Percentiles rank a stretch among this genome's conserved stretches.
Conservation (phyloP, 768 basidiomycete species). For the Naganishia friedmannii region DNA sequence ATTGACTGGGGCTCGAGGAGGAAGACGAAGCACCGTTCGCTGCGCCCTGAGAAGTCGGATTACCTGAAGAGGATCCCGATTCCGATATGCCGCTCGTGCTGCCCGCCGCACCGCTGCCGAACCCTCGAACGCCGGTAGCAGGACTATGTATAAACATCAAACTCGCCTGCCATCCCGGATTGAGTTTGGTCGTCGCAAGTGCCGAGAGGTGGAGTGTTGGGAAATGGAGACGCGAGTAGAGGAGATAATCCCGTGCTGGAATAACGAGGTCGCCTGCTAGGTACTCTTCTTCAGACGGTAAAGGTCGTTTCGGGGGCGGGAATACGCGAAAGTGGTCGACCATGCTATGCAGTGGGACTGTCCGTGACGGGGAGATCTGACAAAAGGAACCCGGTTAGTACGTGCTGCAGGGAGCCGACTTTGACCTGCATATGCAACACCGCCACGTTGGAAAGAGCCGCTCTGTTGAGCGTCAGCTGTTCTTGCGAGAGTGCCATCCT, state of each 20-base stretch:
- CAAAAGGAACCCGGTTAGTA: neutral
- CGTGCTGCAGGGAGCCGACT: neutral
- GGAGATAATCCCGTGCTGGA: slow-evolving; percentile 69
- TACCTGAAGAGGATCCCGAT: slow-evolving; percentile 31
- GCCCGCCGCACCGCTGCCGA: neutral
- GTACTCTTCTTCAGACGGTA: slow-evolving; percentile 75
- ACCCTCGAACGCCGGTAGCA: slow-evolving; percentile 55
- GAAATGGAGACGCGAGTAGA: slow-evolving; percentile 87
- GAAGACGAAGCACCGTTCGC: slow-evolving; percentile 53
- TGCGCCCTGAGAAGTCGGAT: slow-evolving; percentile 48
- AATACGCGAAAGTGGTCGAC: slow-evolving; percentile 82
- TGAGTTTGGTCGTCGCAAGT: slow-evolving; percentile 75
- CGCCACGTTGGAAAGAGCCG: too few species aligned
- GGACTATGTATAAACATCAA: slow-evolving; percentile 60
- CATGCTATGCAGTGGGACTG: slow-evolving; percentile 78
- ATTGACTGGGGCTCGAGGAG: slow-evolving; percentile 45
- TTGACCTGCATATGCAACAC: too few species aligned
- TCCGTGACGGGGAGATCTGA: slow-evolving; percentile 44
- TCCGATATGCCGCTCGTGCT: slow-evolving; percentile 16
- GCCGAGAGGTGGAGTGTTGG: slow-evolving; percentile 86
- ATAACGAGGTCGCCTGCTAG: slow-evolving; percentile 69
- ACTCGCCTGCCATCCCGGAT: slow-evolving; percentile 73
- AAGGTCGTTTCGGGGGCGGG: slow-evolving; percentile 74
- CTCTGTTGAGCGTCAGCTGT: too few species aligned
- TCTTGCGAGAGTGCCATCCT: too few species aligned